Conservation (phyloP, 306 rosid species). For the Castanea mollissima region DNA sequence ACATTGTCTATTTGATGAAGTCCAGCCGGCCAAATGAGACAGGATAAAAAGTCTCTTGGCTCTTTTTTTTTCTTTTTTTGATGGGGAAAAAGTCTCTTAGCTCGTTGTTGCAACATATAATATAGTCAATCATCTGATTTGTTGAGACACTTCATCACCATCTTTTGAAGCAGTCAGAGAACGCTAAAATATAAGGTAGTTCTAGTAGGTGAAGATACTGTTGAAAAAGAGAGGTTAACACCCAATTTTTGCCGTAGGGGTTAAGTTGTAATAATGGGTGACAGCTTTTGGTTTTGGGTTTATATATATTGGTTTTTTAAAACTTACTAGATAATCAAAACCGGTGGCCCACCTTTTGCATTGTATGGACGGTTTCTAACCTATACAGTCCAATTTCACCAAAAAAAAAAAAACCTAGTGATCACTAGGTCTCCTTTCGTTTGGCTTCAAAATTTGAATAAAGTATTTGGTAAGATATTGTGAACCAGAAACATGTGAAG, state of each 20-base stretch:
- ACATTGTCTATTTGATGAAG: background rate
- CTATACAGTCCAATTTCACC: background rate
- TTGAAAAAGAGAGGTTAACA: background rate
- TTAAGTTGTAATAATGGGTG: too few relatives aligned
- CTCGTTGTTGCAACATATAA: background rate
- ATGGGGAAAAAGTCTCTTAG: background rate
- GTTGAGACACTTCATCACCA: too few relatives aligned
- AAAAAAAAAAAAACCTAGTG: background rate
- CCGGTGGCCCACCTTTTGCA: background rate
- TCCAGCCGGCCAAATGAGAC: background rate
- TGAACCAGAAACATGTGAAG: too few relatives aligned
- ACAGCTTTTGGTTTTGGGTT: background rate
- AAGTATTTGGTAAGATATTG: background rate
- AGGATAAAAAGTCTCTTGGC: background rate
- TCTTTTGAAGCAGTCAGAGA: background rate
- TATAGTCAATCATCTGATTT: background rate
- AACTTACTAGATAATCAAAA: background rate
- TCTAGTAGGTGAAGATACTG: background rate
- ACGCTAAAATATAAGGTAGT: background rate
- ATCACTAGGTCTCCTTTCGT: background rate
- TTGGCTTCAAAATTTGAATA: background rate
- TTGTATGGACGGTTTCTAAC: background rate
- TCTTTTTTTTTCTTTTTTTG: too few relatives aligned
- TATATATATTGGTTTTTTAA: too few relatives aligned
- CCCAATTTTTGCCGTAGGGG: background rate